These are phyloP conservation scores for Linum lewisii DNA, from an alignment of 345 rosid genomes.

Conservation along the genomic window DNA sequence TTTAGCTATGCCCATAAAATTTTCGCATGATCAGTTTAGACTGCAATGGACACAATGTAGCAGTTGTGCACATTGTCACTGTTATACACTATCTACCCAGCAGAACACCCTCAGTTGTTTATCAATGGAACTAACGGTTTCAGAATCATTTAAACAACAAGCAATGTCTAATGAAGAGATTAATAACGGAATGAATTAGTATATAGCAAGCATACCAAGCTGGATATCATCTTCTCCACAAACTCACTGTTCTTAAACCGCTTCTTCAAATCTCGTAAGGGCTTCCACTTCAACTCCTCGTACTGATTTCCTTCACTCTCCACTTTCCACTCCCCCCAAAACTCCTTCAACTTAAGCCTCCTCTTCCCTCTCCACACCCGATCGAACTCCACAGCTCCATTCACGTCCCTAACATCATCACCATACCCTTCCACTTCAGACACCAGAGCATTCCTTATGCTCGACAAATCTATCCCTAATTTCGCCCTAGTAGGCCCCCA, in stretches of 20 bases:
- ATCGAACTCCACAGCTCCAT: conserved; percentile 35
- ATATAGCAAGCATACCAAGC: conserved; percentile 47
- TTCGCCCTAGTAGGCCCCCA: conserved; percentile 60
- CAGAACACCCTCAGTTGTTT: no score
- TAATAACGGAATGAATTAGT: no score
- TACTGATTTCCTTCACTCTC: conserved; percentile 19
- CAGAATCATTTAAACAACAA: no score
- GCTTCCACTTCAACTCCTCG: conserved; percentile 52
- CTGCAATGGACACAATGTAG: not conserved
- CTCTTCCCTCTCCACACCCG: conserved; percentile 41
- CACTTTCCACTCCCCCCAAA: conserved; percentile 33
- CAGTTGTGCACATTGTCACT: no score
- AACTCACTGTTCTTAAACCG: conserved; percentile 63
- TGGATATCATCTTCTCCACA: conserved; percentile 74
- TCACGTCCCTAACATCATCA: conserved; percentile 13
- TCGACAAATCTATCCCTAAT: conserved; percentile 68
- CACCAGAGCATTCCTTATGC: conserved; percentile 66
- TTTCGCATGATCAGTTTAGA: no score
- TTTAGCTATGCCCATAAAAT: no score
- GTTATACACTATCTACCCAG: no score
- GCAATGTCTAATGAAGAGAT: no score
- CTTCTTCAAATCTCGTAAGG: conserved; percentile 58
- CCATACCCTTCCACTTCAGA: conserved; percentile 37
- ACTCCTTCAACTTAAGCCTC: conserved; percentile 37
- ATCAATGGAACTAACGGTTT: no score